These are phyloP conservation scores for Periconia sp. DNA, from an alignment of 2,329 filamentous ascomycete genomes.

Conservation along the genomic window DNA sequence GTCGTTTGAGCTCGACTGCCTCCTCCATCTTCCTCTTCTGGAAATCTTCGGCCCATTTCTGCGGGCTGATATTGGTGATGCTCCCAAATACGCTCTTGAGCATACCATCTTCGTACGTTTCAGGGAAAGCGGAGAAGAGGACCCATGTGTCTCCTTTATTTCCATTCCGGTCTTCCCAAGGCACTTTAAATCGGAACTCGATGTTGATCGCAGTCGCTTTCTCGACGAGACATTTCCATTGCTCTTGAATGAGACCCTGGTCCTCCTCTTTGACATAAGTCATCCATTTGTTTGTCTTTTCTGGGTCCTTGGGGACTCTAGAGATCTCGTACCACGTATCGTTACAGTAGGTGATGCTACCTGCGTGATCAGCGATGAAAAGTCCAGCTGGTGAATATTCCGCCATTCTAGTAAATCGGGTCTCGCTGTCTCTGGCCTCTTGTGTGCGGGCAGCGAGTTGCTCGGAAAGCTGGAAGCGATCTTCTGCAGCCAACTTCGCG, in stretches of 20 bases:
- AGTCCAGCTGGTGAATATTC: conserved; percentile 84
- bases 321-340: conserved; percentile 77
- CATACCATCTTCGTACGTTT: conserved; percentile 67
- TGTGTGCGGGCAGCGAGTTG: conserved; percentile 70
- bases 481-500: conserved; percentile 74
- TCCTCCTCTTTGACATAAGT: conserved; percentile 73
- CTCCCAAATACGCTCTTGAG: conserved; percentile 80
- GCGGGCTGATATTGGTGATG: conserved; percentile 83
- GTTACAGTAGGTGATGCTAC: conserved; percentile 79
- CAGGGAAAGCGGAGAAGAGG: conserved; percentile 76
- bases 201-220: conserved; percentile 70
- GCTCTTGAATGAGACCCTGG: conserved; percentile 60
- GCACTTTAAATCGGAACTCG: conserved; percentile 77
- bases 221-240: conserved; percentile 68
- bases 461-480: conserved; percentile 77
- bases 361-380: conserved; percentile 77
- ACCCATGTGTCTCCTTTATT: conserved; percentile 74
- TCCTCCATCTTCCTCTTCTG: conserved; percentile 80
- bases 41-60: conserved; percentile 83
- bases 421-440: conserved; percentile 68
- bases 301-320: conserved; percentile 65
- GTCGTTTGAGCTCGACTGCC: conserved; percentile 78
- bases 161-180: conserved; percentile 65
- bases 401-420: conserved; percentile 82
- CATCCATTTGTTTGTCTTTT: conserved; percentile 72